These are phyloP conservation scores for Nephelium lappaceum DNA, from an alignment of 345 rosid genomes.

Conservation along the genomic window DNA sequence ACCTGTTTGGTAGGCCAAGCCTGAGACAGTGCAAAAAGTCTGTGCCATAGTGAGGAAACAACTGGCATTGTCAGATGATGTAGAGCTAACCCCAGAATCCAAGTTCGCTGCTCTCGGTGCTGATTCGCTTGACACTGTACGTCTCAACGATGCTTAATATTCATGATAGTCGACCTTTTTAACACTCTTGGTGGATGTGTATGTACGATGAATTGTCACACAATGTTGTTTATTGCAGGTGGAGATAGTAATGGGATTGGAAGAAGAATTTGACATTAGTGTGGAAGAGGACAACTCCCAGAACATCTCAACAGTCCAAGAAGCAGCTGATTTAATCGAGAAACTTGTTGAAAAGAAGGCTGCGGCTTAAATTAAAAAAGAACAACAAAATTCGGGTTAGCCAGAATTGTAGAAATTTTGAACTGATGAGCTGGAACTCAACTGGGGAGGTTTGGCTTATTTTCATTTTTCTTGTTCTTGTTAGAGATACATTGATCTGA, in stretches of 20 bases:
- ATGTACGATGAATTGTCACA: neutral
- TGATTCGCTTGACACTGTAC: slow-evolving; percentile 93
- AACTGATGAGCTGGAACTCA: neutral
- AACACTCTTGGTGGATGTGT: neutral
- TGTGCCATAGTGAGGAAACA: slow-evolving; percentile 82
- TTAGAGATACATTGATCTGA: neutral
- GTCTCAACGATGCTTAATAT: neutral
- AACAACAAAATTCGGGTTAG: too few relatives aligned
- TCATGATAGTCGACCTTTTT: neutral
- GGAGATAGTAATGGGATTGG: slow-evolving; percentile 90
- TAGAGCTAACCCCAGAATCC: slow-evolving; percentile 61
- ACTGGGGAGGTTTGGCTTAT: neutral
- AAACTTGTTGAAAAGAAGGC: slow-evolving; percentile 62
- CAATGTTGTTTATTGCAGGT: slow-evolving; percentile 40
- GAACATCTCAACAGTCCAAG: slow-evolving; percentile 77
- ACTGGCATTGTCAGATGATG: slow-evolving; percentile 63
- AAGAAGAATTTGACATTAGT: slow-evolving; percentile 73
- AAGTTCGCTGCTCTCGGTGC: slow-evolving; percentile 79
- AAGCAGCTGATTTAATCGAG: slow-evolving; percentile 83
- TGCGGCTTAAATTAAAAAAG: slow-evolving; percentile 14
- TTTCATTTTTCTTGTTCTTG: neutral
- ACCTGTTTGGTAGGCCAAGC: slow-evolving; percentile 56
- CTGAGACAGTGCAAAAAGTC: slow-evolving; percentile 81
- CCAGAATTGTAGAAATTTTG: neutral
- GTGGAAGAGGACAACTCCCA: slow-evolving; percentile 79